These are phyloP conservation scores for Xerocomus potaroensis DNA, from an alignment of 768 basidiomycete genomes.

Conservation along the genomic window DNA sequence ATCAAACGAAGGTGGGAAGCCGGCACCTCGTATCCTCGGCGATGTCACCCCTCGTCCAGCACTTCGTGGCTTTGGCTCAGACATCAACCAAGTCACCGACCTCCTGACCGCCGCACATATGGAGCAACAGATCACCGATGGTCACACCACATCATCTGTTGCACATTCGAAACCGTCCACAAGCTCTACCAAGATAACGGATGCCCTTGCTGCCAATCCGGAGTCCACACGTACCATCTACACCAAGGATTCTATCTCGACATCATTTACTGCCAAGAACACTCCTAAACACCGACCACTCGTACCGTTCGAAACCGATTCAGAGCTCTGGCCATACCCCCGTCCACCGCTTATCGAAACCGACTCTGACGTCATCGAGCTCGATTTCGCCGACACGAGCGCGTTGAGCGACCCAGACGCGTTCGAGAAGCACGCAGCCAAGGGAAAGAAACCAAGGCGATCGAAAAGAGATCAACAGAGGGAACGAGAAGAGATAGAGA, in stretches of 20 bases:
- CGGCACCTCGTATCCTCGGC: slow-evolving; percentile 22
- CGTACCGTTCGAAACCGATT: slow-evolving; percentile 60
- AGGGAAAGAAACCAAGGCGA: slow-evolving; percentile 22
- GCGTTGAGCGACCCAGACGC: slow-evolving; percentile 64
- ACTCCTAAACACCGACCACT: slow-evolving; percentile 36
- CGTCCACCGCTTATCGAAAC: slow-evolving; percentile 41
- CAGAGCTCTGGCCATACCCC: slow-evolving; percentile 70
- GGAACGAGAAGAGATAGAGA: slow-evolving; percentile 51
- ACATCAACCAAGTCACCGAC: slow-evolving; percentile 28
- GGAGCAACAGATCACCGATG: slow-evolving; percentile 16
- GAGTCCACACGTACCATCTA: slow-evolving; percentile 8
- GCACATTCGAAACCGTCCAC: slow-evolving; percentile 4
- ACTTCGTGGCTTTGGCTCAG: slow-evolving; percentile 33
- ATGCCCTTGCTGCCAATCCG: slow-evolving; percentile 1
- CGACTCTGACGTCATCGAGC: slow-evolving; percentile 62
- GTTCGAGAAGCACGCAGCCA: slow-evolving; percentile 38
- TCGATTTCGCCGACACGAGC: slow-evolving; percentile 71
- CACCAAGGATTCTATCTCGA: slow-evolving; percentile 1
- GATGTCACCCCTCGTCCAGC: slow-evolving; percentile 66
- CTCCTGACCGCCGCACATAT: slow-evolving; percentile 23
- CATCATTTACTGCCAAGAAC: slow-evolving; percentile 14
- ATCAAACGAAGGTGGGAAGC: slow-evolving; percentile 15
- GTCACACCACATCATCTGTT: slow-evolving; percentile 2
- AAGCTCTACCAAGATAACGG: not conserved
- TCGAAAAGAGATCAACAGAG: slow-evolving; percentile 35